A percentile compares a stretch with the other conserved stretches of the same genome.
phyloP scores from a whole-genome alignment of 768 basidiomycete genomes.

The Tephrocybe sp. region DNA sequence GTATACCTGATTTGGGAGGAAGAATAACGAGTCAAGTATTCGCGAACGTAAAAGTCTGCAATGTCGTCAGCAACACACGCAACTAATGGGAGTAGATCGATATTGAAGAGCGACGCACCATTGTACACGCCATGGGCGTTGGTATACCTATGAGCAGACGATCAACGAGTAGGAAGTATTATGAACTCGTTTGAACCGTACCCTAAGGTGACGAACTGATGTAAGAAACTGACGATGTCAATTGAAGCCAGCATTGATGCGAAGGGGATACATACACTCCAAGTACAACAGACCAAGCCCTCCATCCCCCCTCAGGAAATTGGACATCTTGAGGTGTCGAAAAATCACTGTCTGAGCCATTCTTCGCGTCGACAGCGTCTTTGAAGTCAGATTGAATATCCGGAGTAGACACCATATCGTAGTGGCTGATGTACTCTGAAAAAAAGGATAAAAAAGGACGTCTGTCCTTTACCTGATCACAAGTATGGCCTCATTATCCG shows the following conservation, averaged over 20 bases:
- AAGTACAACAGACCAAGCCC: constrained; percentile 41
- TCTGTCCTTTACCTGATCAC: not conserved
- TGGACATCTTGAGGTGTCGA: not conserved
- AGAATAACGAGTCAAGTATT: constrained; percentile 21
- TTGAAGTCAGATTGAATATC: not conserved
- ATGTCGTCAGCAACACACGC: not conserved
- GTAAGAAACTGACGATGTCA: not conserved
- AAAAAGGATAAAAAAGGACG: too few relatives aligned
- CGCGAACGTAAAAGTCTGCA: constrained; percentile 26
- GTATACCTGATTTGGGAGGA: constrained; percentile 21
- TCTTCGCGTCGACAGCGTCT: not conserved
- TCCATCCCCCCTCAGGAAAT: constrained; percentile 38
- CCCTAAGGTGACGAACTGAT: constrained; percentile 10
- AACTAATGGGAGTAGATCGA: not conserved
- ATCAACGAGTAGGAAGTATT: not conserved
- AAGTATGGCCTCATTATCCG: not conserved
- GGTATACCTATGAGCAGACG: not conserved
- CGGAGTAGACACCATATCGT: too few relatives aligned
- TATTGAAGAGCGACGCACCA: not conserved
- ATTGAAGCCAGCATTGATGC: not conserved
- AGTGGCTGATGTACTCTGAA: too few relatives aligned
- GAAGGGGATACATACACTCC: constrained; percentile 34
- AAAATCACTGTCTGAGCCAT: not conserved
- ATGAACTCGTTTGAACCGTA: not conserved
- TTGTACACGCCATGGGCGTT: constrained; percentile 9